Conservation (phyloP, 169 alveolate genomes). For the Gregarina niphandrodes region DNA sequence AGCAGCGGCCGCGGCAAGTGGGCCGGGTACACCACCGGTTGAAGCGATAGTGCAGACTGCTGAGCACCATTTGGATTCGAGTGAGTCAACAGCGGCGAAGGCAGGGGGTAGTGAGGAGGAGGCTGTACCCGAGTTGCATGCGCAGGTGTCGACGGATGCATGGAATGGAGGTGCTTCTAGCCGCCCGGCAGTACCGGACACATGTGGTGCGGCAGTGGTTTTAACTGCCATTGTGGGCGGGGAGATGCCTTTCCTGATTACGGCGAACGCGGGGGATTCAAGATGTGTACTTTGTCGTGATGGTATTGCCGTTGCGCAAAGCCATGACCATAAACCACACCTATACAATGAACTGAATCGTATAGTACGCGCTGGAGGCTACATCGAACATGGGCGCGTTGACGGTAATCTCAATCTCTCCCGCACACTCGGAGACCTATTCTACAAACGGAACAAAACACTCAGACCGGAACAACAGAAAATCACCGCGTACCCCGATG, state of each 20-base stretch:
- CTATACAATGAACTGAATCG: conserved; percentile 66
- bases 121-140: neutral
- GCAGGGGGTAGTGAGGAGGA: neutral
- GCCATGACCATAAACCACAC: conserved; percentile 93
- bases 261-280: conserved; percentile 98
- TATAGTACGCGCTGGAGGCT: conserved; percentile 73
- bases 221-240: conserved; percentile 42
- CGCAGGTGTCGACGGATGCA: neutral
- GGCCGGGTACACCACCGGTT: neutral
- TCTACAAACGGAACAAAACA: conserved; percentile 57
- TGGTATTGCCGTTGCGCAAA: conserved; percentile 66
- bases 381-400: conserved; percentile 72
- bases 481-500: conserved; percentile 78
- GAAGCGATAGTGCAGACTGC: neutral
- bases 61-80: too few species aligned
- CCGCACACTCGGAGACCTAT: conserved; percentile 79
- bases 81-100: too few species aligned
- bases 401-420: conserved; percentile 75
- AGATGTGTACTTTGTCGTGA: conserved; percentile 75
- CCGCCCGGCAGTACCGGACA: neutral
- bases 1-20: neutral
- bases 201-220: conserved; percentile 48
- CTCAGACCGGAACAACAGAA: conserved; percentile 61
- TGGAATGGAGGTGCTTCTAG: neutral
- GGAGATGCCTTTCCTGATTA: conserved; percentile 22